These are phyloP conservation scores for Apiotrichum veenhuisii DNA, from an alignment of 1,284 basidiomycete genomes.

Conservation along the genomic window DNA sequence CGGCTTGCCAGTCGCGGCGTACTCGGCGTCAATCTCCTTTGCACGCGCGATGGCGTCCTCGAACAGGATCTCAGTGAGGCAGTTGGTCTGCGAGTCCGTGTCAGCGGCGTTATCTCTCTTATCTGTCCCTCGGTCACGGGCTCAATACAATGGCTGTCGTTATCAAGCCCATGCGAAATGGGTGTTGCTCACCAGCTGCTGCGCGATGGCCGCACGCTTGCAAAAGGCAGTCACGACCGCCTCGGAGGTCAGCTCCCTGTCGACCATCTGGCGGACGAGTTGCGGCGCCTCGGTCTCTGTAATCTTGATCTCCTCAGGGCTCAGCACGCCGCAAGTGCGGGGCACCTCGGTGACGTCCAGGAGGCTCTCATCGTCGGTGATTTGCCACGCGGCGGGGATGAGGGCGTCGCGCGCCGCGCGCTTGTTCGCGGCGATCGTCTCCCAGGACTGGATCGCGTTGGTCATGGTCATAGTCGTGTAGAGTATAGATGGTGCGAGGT, in stretches of 20 bases:
- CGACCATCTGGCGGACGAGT: constrained; percentile 29
- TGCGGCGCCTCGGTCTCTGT: constrained; percentile 53
- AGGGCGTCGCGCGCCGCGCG: constrained; percentile 55
- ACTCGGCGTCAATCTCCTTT: constrained; percentile 47
- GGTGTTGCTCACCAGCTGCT: constrained; percentile 63
- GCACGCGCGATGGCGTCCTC: constrained; percentile 50
- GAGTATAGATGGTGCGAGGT: not conserved
- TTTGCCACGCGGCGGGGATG: constrained; percentile 62
- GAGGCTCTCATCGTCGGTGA: constrained; percentile 45
- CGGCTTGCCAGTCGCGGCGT: constrained; percentile 43
- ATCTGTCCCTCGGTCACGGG: too few relatives aligned
- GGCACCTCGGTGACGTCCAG: constrained; percentile 60
- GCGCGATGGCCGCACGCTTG: constrained; percentile 74
- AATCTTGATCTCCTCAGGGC: constrained; percentile 61
- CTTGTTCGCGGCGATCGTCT: constrained; percentile 56
- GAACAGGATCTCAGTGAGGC: constrained; percentile 52
- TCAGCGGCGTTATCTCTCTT: not conserved
- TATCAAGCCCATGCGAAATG: not conserved
- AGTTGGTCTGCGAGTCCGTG: constrained; percentile 43
- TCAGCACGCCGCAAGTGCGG: constrained; percentile 59
- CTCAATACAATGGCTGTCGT: too few relatives aligned
- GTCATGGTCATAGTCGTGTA: constrained; percentile 16
- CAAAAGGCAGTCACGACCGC: constrained; percentile 57
- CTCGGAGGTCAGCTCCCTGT: constrained; percentile 27
- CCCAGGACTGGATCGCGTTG: constrained; percentile 50